Percentiles rank a stretch among this genome's conserved stretches.
phyloP scores from a whole-genome alignment of 805 yeast species.

The Brettanomyces naardenensis region DNA sequence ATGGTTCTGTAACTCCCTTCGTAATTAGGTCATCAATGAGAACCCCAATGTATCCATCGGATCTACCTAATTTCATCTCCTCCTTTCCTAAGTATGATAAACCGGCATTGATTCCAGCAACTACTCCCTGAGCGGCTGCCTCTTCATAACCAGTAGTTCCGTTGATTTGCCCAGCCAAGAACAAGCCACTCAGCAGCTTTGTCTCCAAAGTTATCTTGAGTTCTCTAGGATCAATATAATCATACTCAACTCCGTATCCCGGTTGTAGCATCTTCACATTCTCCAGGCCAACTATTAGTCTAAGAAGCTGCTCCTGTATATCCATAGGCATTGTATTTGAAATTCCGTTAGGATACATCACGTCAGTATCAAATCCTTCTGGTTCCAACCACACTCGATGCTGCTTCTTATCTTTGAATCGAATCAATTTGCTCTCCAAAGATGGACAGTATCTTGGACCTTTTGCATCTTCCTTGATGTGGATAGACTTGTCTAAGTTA shows the following conservation, averaged over 20 bases:
- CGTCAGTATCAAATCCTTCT: conserved; percentile 79
- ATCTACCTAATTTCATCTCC: conserved; percentile 53
- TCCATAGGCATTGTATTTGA: conserved; percentile 96
- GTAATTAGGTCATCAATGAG: conserved; percentile 89
- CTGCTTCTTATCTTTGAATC: conserved; percentile 65
- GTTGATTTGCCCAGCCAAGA: conserved; percentile 92
- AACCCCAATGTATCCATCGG: conserved; percentile 89
- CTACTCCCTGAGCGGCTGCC: conserved; percentile 93
- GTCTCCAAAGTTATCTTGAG: conserved; percentile 73
- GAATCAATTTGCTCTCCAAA: conserved; percentile 77
- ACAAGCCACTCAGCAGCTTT: conserved; percentile 67
- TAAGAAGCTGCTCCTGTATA: conserved; percentile 67
- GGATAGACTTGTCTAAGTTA: conserved; percentile 78
- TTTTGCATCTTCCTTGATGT: conserved; percentile 85
- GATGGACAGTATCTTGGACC: conserved; percentile 99
- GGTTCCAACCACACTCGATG: conserved; percentile 96
- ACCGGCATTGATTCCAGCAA: conserved; percentile 96
- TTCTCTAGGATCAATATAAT: conserved; percentile 91
- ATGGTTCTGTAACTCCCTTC: conserved; percentile 95
- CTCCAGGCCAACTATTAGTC: conserved; percentile 81
- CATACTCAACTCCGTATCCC: conserved; percentile 99
- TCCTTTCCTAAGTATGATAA: conserved; percentile 33
- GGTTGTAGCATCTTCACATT: conserved; percentile 86
- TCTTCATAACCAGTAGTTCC: conserved; percentile 99
- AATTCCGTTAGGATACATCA: conserved; percentile 95